These are phyloP conservation scores for Russula sp. DNA, from an alignment of 768 basidiomycete species.

Conservation along the genomic window DNA sequence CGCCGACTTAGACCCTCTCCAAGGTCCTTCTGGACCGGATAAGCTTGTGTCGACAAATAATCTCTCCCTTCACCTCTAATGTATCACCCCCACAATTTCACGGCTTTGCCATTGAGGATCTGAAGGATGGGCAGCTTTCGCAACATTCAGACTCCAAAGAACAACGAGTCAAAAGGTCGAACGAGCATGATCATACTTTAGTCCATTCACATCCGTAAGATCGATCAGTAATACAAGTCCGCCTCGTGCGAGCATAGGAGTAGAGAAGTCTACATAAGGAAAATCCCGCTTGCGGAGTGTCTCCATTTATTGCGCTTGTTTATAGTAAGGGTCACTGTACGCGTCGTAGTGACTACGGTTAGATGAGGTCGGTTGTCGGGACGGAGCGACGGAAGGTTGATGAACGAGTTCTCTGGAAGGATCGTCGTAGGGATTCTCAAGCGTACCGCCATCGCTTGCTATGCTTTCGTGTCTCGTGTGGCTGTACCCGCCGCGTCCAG, in stretches of 20 bases:
- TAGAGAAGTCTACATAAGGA: not conserved
- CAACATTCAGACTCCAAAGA: too few relatives aligned
- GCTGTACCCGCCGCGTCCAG: constrained; percentile 16
- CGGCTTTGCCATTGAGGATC: too few relatives aligned
- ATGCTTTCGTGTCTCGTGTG: constrained; percentile 20
- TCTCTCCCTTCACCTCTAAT: too few relatives aligned
- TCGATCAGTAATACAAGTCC: not conserved
- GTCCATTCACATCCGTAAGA: constrained; percentile 11
- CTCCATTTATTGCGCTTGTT: not conserved
- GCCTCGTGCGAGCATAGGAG: not conserved
- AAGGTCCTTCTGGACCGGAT: not conserved
- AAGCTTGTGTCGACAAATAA: too few relatives aligned
- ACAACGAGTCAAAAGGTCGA: too few relatives aligned
- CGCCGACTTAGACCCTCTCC: not conserved
- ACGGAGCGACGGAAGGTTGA: constrained; percentile 1
- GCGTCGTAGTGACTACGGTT: constrained; percentile 4
- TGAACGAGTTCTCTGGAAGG: not conserved
- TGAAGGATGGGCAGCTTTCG: not conserved
- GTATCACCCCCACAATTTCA: not conserved
- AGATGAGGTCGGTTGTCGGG: not conserved
- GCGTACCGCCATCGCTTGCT: constrained; percentile 19
- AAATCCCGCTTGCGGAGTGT: not conserved
- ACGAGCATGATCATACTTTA: not conserved
- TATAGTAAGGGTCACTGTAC: constrained; percentile 33
- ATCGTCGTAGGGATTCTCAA: constrained; percentile 9